Base-by-base conservation (phyloP, 768 basidiomycete species). In the Trametes meyenii region DNA sequence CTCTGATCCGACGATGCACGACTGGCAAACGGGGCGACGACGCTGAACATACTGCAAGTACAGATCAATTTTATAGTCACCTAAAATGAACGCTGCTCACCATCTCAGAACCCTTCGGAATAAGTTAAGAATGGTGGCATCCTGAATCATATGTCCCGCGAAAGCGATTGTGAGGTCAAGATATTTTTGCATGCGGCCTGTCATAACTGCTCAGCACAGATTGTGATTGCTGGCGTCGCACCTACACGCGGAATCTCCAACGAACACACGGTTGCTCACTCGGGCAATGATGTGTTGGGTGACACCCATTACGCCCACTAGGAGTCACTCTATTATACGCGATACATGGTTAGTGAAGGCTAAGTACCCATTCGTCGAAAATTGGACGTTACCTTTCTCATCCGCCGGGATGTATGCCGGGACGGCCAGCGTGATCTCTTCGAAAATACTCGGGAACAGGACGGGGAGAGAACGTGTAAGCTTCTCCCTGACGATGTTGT, bases 191-290 rank as follows among this genome's bases (percentile, higher is more conserved):
- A 23, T 14, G 45, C 21, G 45, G 45, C 45, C 45, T 46, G 24
- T 21, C 12, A 5, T 21, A 7, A 21, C 14, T 7, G 43, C 21
- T 14, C 17, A 19, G n/a, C 8, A 44, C 3, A 44, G 43, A 19
- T 10, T 7, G 8, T 7, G 8, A 44, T 19, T 8, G 23, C 10
- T 10, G 19, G 24, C 7, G 14, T 23, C 5, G 24, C 33, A 71
- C 78, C 19, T 50, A 81, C 83, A 83, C 2, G 81, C 54, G 5
- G 82, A 81, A 35, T 77, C 69, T 0, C 83, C 84, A 10, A 85
- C 78, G 56, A 85, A 80, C 0, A 77, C 49, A 29, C 84, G 75
- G 58, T 81, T 81, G 45, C 70, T 78, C 7, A 74, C 70, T 39
- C 79, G 75, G 46, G 74, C 72, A 19, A 84, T 68, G 21, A 83